phyloP scores from a whole-genome alignment of 2,329 filamentous ascomycete species.

The Ceratocystis smalleyi region DNA sequence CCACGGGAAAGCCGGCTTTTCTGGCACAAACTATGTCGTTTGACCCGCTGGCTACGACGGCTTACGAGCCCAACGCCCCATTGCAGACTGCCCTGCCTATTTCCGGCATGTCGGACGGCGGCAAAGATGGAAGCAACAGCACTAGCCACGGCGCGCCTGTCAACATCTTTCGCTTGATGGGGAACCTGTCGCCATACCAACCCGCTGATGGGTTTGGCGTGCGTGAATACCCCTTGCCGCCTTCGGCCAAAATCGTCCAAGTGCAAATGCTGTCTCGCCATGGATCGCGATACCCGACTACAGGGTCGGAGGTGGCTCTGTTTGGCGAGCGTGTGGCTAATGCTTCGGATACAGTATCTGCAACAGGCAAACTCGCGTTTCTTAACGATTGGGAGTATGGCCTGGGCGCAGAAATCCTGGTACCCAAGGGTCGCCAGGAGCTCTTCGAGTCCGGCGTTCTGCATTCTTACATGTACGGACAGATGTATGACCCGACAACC shows the following conservation, averaged over 20 bases:
- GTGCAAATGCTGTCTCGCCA: slow-evolving; percentile 59
- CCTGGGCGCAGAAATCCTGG: slow-evolving; percentile 55
- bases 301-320: slow-evolving; percentile 36
- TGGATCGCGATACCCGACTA: slow-evolving; percentile 57
- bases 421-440: slow-evolving; percentile 57
- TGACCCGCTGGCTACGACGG: slow-evolving; percentile 37
- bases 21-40: slow-evolving; percentile 56
- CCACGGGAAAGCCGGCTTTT: slow-evolving; percentile 55
- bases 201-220: slow-evolving; percentile 61
- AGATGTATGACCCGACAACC: slow-evolving; percentile 53
- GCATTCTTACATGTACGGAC: slow-evolving; percentile 58
- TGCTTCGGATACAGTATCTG: slow-evolving; percentile 36
- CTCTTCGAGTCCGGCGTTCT: slow-evolving; percentile 51
- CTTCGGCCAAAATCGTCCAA: slow-evolving; percentile 52
- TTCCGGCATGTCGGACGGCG: slow-evolving; percentile 37
- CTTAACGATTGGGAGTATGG: slow-evolving; percentile 53
- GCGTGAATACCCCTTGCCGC: slow-evolving; percentile 52
- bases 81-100: slow-evolving; percentile 58
- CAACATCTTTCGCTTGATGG: slow-evolving; percentile 58
- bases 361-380: slow-evolving; percentile 46
- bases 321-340: slow-evolving; percentile 45
- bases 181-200: slow-evolving; percentile 53
- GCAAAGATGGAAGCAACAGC: slow-evolving; percentile 24
- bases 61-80: slow-evolving; percentile 53
- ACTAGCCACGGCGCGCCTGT: neutral